These are phyloP conservation scores for Arthrinium puccinioides DNA, from an alignment of 2,329 filamentous ascomycete species.

Conservation along the genomic window DNA sequence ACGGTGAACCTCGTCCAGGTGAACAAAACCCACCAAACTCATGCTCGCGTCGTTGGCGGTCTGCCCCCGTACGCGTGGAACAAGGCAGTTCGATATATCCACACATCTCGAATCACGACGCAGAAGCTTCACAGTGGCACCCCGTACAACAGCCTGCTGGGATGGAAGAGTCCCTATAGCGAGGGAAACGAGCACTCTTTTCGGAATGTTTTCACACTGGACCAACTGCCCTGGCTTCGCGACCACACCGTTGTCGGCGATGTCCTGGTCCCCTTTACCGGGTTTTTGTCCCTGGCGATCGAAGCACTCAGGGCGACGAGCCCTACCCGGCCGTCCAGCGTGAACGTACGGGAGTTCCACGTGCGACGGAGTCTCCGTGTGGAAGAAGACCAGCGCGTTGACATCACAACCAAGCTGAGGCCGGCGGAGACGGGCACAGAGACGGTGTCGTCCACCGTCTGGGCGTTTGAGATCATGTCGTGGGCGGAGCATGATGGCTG, in stretches of 20 bases:
- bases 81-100: neutral
- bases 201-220: neutral
- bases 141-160: neutral
- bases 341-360: neutral
- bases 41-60: neutral
- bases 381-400: neutral
- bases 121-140: neutral
- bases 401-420: neutral
- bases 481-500: neutral
- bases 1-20: constrained; percentile 14
- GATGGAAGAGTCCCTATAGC: neutral
- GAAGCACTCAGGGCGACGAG: constrained; percentile 5
- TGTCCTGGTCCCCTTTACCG: constrained; percentile 2
- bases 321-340: neutral
- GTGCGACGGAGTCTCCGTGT: neutral
- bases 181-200: neutral
- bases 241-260: constrained; percentile 1
- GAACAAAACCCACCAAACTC: neutral
- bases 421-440: neutral
- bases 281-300: constrained; percentile 5
- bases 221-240: constrained; percentile 5
- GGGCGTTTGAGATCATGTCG: neutral
- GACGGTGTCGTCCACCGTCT: neutral
- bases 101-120: neutral
- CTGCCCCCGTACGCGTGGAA: neutral